Conservation (phyloP, 129 eudicot species). For the Silybum marianum region DNA sequence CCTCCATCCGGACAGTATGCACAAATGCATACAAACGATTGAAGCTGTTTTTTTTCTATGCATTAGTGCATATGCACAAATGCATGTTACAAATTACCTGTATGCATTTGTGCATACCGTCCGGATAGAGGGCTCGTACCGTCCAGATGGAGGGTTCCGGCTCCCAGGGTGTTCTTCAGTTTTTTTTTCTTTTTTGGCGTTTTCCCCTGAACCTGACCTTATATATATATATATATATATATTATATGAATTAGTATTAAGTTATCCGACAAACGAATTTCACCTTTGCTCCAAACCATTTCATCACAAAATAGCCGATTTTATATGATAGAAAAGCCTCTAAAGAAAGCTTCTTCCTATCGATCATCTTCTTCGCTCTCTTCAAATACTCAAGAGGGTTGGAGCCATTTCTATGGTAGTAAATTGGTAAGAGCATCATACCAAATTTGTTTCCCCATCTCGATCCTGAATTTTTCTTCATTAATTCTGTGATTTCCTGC, state of each 20-base stretch:
- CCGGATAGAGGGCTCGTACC: too few relatives aligned
- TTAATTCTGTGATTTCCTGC: conserved; percentile 62
- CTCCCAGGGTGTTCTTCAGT: too few relatives aligned
- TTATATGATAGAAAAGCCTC: conserved; percentile 67
- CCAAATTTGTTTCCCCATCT: conserved; percentile 87
- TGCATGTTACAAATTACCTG: too few relatives aligned
- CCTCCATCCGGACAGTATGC: too few relatives aligned
- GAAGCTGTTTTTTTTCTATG: too few relatives aligned
- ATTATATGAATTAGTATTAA: background rate
- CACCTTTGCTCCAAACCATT: conserved; percentile 68
- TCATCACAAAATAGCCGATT: conserved; percentile 42
- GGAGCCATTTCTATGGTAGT: conserved; percentile 45
- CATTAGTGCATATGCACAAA: too few relatives aligned
- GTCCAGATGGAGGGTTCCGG: too few relatives aligned
- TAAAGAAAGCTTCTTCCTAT: conserved; percentile 72
- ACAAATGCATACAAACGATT: too few relatives aligned
- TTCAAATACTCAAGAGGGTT: conserved; percentile 63
- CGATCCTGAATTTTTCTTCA: conserved; percentile 42
- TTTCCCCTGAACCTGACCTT: too few relatives aligned
- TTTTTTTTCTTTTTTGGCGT: too few relatives aligned
- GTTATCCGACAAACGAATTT: background rate
- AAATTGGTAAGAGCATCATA: conserved; percentile 62
- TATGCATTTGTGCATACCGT: too few relatives aligned
- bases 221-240: too few relatives aligned
- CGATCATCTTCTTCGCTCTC: conserved; percentile 72